Evolutionary conservation across 495 filamentous ascomycete genomes (phyloP).

Genomic region (Extremus antarcticus): DNA sequence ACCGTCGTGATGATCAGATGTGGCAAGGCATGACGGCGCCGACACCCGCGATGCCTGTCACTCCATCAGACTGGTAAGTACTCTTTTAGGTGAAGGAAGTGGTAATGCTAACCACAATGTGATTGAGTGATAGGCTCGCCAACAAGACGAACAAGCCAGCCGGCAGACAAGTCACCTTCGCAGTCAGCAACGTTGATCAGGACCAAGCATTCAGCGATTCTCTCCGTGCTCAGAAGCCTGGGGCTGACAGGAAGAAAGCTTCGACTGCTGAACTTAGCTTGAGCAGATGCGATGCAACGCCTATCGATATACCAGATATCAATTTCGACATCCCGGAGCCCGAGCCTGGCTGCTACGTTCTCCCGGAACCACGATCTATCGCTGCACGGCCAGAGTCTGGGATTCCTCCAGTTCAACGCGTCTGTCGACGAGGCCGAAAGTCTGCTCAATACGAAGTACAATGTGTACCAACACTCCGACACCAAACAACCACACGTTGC

Average conservation of each 20-base stretch:
- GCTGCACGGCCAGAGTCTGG: background rate
- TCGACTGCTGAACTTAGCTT: background rate
- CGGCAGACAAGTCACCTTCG: too few species aligned
- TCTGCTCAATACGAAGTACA: conserved; percentile 20
- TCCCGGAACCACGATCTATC: background rate
- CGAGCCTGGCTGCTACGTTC: background rate
- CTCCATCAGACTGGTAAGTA: too few species aligned
- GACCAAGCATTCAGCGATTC: too few species aligned
- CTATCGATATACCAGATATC: background rate
- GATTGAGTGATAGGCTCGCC: too few species aligned
- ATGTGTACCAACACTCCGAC: conserved; percentile 14
- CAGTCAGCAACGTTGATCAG: too few species aligned
- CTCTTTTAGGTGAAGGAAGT: too few species aligned
- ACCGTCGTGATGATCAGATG: too few species aligned
- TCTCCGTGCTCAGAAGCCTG: too few species aligned
- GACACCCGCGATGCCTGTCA: too few species aligned
- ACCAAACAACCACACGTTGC: conserved; percentile 15
- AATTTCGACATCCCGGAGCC: background rate
- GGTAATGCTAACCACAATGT: too few species aligned
- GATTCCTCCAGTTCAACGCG: conserved; percentile 10
- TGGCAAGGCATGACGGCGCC: too few species aligned
- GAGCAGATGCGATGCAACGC: background rate
- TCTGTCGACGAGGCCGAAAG: conserved; percentile 21
- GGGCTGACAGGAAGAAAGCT: background rate
- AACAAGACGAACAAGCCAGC: too few species aligned